Base-by-base conservation (phyloP, 495 filamentous ascomycete genomes). In the Hypoxylon cercidicola region DNA sequence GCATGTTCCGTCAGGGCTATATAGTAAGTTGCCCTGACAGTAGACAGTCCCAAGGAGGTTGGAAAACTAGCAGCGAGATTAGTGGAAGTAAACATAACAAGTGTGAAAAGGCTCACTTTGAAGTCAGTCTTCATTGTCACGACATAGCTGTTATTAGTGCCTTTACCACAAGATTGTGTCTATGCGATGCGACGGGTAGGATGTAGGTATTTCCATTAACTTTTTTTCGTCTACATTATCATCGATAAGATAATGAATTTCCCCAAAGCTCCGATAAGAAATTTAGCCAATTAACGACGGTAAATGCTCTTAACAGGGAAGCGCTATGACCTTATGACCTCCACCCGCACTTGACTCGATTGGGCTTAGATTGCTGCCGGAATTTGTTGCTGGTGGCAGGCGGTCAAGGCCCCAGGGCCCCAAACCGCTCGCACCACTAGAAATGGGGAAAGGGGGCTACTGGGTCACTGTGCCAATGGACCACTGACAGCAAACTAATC, bases 1-100 rank as follows among this genome's bases (percentile, higher is more conserved):
- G 77, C 91, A 93, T 66, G 90, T 94, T 66, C 95, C 95, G 87
- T 99, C 95, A 66, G 93, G 94, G 70, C 91, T 96, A 82, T 97
- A 99, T 68, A 97, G 85, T 60, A 99, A 85, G 75, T 97, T 98
- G 77, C 96, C 95, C 83, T 90, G 91, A 79, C 92, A 90, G 82
- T 97, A 99, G 68, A 99, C 95, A 67, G 93, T 99, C 62, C 95
- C 96, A 68, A 99, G 86, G 68, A 97, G 82, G 74, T 97, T 97
- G 75, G 91, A 95, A 79, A 97, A 97, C 91, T 96, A 40, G 2
- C 20, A 34, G 19, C 12, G 64, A 47, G 39, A 20, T 71, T 45
- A 73, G 61, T 28, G 30, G 2, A 3, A 8, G 13, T 43, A 18
- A 7, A n/a, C 10, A 2, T 6, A 16, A 16, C n/a, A 41, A 16